Evolutionary conservation across 179 eudicot species (phyloP), one percentile per base, ranked within the genome.

Genomic region (Heliamphora pulchella): DNA sequence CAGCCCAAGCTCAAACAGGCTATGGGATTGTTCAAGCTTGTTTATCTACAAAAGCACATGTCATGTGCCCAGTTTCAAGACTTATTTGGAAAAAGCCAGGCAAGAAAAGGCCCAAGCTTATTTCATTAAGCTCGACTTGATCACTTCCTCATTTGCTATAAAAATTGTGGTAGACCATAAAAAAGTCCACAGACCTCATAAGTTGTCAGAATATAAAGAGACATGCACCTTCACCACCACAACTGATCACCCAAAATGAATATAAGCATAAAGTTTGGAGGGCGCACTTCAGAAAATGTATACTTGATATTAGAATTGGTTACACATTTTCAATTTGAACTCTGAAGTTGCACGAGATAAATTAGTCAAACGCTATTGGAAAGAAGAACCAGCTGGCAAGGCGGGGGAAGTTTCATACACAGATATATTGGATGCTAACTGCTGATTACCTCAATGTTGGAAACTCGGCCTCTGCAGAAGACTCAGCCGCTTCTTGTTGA

Each of bases 381-480:
- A 31, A 31, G 31, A 31, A 31, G 31, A 31, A 31, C 31, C 31
- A 31, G 31, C 31, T 31, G 31, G 31, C 31, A 31, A 31, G 31
- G 31, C 31, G 31, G 31, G 31, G 31, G 31, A 31, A 31, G 31
- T 31, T 31, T 31, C 31, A 31, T 31, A 31, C 31, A 31, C 31
- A 31, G 31, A 31, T 31, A 31, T 31, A 31, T 31, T 41, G 76
- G 46, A 50, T 78, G 22, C n/a, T 55, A 31, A 31, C 31, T 31
- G 51, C 58, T 8, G 31, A 62, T n/a, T 31, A 96, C 97, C 98
- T 94, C 91, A 96, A 85, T 14, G 94, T 85, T 79, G 99, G 96
- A 89, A 82, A 89, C 39, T 94, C 99, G 74, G 96, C 86, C 79
- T 91, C 97, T 10, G 90, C 89, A 81, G 98, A 88, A 81, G 92